These are phyloP conservation scores for Exobasidium cylindrosporum DNA, from an alignment of 1,284 basidiomycete genomes.

Conservation along the genomic window DNA sequence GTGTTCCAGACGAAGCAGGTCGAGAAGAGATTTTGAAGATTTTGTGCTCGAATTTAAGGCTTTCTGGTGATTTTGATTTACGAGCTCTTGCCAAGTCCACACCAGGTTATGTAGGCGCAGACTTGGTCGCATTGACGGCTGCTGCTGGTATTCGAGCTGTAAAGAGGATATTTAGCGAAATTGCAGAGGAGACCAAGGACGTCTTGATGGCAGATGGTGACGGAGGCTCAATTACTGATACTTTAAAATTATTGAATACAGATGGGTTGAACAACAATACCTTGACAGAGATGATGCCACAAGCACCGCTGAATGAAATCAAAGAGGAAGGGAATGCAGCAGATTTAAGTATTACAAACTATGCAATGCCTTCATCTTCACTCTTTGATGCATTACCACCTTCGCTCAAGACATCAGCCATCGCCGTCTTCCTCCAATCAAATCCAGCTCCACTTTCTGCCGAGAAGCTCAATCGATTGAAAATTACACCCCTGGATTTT, in stretches of 20 bases:
- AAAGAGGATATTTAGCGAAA: constrained; percentile 84
- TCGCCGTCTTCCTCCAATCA: constrained; percentile 80
- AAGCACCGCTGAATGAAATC: neutral
- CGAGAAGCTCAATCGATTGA: constrained; percentile 73
- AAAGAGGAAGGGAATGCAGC: constrained; percentile 8
- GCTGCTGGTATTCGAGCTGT: constrained; percentile 94
- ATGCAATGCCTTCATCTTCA: constrained; percentile 7
- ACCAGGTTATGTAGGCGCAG: constrained; percentile 94
- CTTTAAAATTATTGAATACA: too few relatives aligned
- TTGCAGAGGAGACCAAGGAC: constrained; percentile 52
- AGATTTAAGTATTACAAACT: neutral
- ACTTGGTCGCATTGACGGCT: constrained; percentile 82
- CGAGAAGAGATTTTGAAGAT: constrained; percentile 65
- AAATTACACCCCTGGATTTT: constrained; percentile 71
- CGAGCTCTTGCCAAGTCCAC: constrained; percentile 80
- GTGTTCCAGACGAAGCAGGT: constrained; percentile 79
- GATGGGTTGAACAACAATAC: neutral
- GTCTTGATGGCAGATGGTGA: constrained; percentile 1
- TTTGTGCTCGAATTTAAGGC: constrained; percentile 38
- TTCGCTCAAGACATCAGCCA: constrained; percentile 64
- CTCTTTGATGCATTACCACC: constrained; percentile 51
- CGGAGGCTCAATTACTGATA: neutral
- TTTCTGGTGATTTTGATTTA: constrained; percentile 78
- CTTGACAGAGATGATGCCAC: neutral
- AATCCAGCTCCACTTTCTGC: constrained; percentile 77